These are phyloP conservation scores for Rhizophagus sp. DNA, from an alignment of 192 early-diverging fungal species.

Conservation along the genomic window DNA sequence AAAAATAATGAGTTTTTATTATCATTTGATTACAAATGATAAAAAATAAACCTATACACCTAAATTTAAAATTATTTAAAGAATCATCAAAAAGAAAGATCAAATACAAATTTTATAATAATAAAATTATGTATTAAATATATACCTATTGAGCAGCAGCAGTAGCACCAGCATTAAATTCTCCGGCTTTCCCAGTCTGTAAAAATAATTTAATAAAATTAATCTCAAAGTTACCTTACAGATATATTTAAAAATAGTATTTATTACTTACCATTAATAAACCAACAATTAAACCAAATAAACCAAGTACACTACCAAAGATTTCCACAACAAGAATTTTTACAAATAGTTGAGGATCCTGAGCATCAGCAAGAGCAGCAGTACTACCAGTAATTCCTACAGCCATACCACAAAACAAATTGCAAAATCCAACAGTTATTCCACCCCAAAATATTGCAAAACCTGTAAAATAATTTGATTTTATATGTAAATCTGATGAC, in stretches of 20 bases:
- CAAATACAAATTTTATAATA: not conserved
- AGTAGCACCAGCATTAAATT: not conserved
- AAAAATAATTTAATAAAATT: not conserved
- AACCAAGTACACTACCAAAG: conserved; percentile 92
- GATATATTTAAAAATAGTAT: not conserved
- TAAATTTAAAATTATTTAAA: too few species aligned
- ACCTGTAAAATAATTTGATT: conserved; percentile 78
- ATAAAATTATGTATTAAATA: not conserved
- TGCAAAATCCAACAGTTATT: conserved; percentile 90
- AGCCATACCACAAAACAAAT: conserved; percentile 89
- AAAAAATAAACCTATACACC: too few species aligned
- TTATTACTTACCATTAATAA: conserved; percentile 66
- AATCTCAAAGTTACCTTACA: too few species aligned
- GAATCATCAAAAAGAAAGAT: too few species aligned
- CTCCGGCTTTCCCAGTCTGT: not conserved
- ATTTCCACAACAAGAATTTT: conserved; percentile 98
- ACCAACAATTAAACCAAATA: conserved; percentile 96
- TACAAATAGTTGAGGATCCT: conserved; percentile 92
- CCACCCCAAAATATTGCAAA: conserved; percentile 96
- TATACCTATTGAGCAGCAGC: not conserved
- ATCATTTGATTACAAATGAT: too few species aligned
- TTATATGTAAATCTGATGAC: conserved; percentile 46
- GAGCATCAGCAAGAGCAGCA: conserved; percentile 95
- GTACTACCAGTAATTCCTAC: conserved; percentile 93
- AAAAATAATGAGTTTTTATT: too few species aligned